These are phyloP conservation scores for Solanum etuberosum DNA, from an alignment of 257 asterid species.

Conservation along the genomic window DNA sequence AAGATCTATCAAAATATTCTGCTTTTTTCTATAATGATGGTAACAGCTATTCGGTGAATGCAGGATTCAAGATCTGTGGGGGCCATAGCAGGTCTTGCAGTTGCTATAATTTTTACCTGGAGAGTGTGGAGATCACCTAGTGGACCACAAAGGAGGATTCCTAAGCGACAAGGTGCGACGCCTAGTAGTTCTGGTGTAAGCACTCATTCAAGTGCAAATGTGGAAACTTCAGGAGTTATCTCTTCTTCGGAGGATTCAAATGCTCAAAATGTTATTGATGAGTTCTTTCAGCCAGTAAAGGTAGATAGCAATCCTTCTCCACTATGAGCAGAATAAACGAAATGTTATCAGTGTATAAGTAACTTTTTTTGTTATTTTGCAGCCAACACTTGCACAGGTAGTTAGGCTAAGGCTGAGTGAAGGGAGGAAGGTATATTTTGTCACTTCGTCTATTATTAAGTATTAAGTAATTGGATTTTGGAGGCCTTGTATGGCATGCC, in stretches of 20 bases:
- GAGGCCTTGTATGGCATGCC: not conserved
- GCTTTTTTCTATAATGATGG: not conserved
- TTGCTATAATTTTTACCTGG: slow-evolving; percentile 85
- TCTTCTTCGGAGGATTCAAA: slow-evolving; percentile 43
- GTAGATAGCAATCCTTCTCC: slow-evolving; percentile 15
- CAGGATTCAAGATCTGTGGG: slow-evolving; percentile 83
- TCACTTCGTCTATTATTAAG: not conserved
- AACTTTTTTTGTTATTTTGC: slow-evolving; percentile 9
- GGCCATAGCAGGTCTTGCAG: slow-evolving; percentile 79
- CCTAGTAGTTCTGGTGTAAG: slow-evolving; percentile 46
- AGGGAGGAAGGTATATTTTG: slow-evolving; percentile 76
- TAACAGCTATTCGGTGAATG: not conserved
- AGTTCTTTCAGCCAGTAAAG: slow-evolving; percentile 75
- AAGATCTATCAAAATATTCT: not conserved
- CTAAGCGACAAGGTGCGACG: slow-evolving; percentile 46
- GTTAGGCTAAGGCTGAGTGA: slow-evolving; percentile 77
- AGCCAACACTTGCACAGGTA: slow-evolving; percentile 81
- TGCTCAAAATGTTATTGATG: slow-evolving; percentile 64
- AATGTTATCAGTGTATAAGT: not conserved
- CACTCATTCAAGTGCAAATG: slow-evolving; percentile 26
- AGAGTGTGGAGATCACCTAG: slow-evolving; percentile 65
- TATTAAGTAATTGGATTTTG: not conserved
- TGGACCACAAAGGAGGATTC: slow-evolving; percentile 54
- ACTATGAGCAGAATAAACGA: not conserved
- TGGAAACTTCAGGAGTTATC: slow-evolving; percentile 23